These are phyloP conservation scores for Gynandropsis gynandra DNA, from an alignment of 345 rosid genomes.

Conservation along the genomic window DNA sequence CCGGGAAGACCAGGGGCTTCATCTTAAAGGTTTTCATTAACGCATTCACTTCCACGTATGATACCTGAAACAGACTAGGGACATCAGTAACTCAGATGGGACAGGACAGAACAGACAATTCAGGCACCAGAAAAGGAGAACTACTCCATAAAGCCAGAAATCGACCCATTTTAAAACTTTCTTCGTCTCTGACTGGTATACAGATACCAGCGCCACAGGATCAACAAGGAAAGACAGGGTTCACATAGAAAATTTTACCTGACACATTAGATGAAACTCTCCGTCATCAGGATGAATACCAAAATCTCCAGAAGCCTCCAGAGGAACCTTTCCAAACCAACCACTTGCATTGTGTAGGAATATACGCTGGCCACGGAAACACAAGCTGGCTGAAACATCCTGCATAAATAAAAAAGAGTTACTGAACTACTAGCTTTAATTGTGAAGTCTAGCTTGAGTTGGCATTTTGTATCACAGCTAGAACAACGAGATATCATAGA, in stretches of 20 bases:
- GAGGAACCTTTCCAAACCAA: slow-evolving; percentile 87
- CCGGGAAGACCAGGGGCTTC: slow-evolving; percentile 84
- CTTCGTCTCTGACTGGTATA: slow-evolving; percentile 4
- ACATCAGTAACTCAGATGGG: slow-evolving; percentile 11
- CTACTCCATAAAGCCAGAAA: slow-evolving; percentile 4
- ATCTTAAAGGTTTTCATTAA: slow-evolving; percentile 91
- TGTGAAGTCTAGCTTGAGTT: slow-evolving; percentile 5
- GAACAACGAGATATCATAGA: too few species aligned
- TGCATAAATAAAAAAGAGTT: slow-evolving; percentile 25
- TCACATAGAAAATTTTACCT: slow-evolving; percentile 39
- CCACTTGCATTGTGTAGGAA: slow-evolving; percentile 91
- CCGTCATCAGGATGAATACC: slow-evolving; percentile 99
- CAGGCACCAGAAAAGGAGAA: slow-evolving; percentile 4
- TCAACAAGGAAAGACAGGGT: background rate
- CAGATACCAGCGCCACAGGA: background rate
- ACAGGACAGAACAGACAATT: background rate
- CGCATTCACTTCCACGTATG: slow-evolving; percentile 80
- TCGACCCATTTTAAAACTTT: slow-evolving; percentile 4
- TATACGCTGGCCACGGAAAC: slow-evolving; percentile 87
- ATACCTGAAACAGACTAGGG: slow-evolving; percentile 51
- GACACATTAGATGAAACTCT: slow-evolving; percentile 97
- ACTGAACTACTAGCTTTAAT: slow-evolving; percentile 13
- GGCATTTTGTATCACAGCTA: slow-evolving; percentile 14
- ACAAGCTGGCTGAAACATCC: slow-evolving; percentile 81
- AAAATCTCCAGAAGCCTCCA: slow-evolving; percentile 97